A percentile compares a stretch with the other conserved stretches of the same genome.
phyloP scores from a whole-genome alignment of 2,329 filamentous ascomycete species.

The Fusarium sp. region DNA sequence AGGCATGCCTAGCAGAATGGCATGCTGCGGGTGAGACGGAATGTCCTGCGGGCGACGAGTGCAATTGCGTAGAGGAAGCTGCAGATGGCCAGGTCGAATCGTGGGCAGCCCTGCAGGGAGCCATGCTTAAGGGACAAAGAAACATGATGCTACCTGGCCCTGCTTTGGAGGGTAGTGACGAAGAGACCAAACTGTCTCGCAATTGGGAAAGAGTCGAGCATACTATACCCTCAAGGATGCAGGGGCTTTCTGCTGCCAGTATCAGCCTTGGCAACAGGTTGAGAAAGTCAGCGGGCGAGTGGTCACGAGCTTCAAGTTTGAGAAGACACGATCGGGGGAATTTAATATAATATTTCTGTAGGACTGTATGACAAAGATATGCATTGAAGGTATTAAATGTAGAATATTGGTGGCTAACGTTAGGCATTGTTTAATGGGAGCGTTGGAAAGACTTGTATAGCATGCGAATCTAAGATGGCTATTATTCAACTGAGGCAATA shows the following conservation, averaged over 20 bases:
- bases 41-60: conserved; percentile 75
- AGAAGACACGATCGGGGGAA: conserved; percentile 51
- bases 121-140: conserved; percentile 53
- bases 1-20: conserved; percentile 71
- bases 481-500: not conserved
- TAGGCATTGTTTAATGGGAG: conserved; percentile 10
- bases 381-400: conserved; percentile 14
- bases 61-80: conserved; percentile 70
- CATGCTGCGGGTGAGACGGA: conserved; percentile 67
- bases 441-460: not conserved
- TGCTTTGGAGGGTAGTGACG: conserved; percentile 49
- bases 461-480: not conserved
- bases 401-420: conserved; percentile 10
- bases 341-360: conserved; percentile 20
- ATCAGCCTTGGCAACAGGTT: conserved; percentile 64
- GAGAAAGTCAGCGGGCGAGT: conserved; percentile 62
- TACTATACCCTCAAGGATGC: conserved; percentile 42
- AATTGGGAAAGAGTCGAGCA: conserved; percentile 50
- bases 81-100: conserved; percentile 70
- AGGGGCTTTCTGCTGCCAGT: conserved; percentile 54
- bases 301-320: conserved; percentile 60
- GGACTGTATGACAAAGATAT: not conserved
- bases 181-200: conserved; percentile 44
- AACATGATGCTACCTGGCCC: conserved; percentile 49
- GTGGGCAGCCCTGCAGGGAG: conserved; percentile 64